Evolutionary conservation across 352 stramenopile genomes (phyloP), one percentile per base, ranked within the genome.

Genomic region (Plasmopara viticola): DNA sequence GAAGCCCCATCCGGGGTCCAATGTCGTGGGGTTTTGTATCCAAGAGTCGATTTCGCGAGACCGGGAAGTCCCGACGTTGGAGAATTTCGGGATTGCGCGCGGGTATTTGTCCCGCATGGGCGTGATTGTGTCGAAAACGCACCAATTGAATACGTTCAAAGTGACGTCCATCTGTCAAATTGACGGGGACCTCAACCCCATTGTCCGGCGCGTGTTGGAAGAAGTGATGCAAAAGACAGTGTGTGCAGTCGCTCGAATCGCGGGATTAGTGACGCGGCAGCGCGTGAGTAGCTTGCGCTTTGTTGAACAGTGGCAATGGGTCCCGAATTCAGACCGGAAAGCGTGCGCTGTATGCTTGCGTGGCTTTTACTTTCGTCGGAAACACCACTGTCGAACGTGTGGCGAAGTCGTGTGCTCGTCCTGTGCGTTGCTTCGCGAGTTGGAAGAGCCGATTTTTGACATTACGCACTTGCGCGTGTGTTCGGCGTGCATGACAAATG

Each of bases 291-390:
- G 70, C 15, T 72, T 88, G 57, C 62, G 70, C 15, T 88, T 90
- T 37, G 60, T 90, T 29, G 80, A 87, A 61, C 74, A 86, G 51
- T 90, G 74, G 75, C 75, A 86, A 41, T 90, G 80, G 80, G 70
- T 90, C 33, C 73, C 76, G 10, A 86, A 90, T 39, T 58, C 70
- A 5, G 77, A 88, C 48, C 66, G 80, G 10, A 86, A 86, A 48
- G 79, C 76, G 0, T 90, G 80, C 47, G 71, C 75, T 0, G 77
- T 90, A 45, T 90, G 80, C 51, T 46, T 87, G 6, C 75, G 75
- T 0, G 74, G 70, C 4, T 90, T 90, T 57, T 84, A 82, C 46
- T 87, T 88, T 48, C 80, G 74, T 18, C 70, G 78, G 7, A 85
- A 85, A 64, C 78, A 88, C 49, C 78, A 88, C 48, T 88, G 78